phyloP scores from a whole-genome alignment of 2,329 filamentous ascomycete genomes.

The Cladosporium halotolerans region DNA sequence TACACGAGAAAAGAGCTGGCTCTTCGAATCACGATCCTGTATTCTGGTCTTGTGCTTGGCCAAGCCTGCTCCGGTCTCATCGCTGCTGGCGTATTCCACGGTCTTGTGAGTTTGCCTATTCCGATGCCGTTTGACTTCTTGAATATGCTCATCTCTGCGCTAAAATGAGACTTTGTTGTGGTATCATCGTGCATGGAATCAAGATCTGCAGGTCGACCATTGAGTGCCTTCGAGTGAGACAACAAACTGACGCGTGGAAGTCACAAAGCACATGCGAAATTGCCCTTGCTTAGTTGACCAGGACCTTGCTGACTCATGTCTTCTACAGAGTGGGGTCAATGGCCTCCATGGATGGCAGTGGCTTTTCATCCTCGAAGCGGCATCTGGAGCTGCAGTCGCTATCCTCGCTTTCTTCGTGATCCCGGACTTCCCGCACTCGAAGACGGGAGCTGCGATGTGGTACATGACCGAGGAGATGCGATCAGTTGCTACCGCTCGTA shows the following conservation, averaged over 20 bases:
- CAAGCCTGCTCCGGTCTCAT: conserved; percentile 4
- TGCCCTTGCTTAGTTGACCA: too few relatives aligned
- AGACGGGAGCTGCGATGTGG: conserved; percentile 7
- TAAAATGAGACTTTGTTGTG: too few relatives aligned
- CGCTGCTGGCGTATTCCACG: conserved; percentile 4
- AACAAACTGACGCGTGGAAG: too few relatives aligned
- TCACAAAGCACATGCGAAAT: too few relatives aligned
- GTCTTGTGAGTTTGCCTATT: background rate
- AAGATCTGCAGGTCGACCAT: too few relatives aligned
- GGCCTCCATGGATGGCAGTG: conserved; percentile 7
- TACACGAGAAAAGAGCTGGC: conserved; percentile 29
- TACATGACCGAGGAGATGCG: conserved; percentile 9
- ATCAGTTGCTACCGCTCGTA: conserved; percentile 1
- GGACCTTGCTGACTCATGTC: too few relatives aligned
- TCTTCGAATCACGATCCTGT: conserved; percentile 1
- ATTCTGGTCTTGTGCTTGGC: conserved; percentile 3
- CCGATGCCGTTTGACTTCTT: too few relatives aligned
- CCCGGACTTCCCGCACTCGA: conserved; percentile 49
- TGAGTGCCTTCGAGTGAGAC: too few relatives aligned
- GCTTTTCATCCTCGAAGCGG: conserved; percentile 6
- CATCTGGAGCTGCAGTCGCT: conserved; percentile 54
- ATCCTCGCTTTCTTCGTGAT: conserved; percentile 53
- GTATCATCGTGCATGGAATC: too few relatives aligned
- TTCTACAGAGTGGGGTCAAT: background rate
- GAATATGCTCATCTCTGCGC: too few relatives aligned